Percentiles rank a stretch among this genome's conserved stretches.
Conservation (phyloP, 176 grass and related monocot genomes). For the Phoenix dactylifera region DNA sequence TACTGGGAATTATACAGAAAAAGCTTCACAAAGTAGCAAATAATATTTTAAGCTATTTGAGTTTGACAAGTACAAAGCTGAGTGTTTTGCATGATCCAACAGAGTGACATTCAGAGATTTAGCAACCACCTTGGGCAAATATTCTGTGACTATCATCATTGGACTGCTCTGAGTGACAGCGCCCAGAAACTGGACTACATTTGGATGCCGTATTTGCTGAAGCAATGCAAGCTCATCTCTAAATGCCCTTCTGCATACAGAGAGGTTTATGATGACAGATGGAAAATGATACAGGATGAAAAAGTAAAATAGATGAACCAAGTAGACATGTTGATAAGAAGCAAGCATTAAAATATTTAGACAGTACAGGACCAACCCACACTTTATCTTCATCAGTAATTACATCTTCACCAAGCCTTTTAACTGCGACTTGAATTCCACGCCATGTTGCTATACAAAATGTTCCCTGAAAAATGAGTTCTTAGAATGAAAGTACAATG, state of each 20-base stretch:
- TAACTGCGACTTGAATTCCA: constrained; percentile 84
- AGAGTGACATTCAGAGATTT: neutral
- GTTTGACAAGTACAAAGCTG: neutral
- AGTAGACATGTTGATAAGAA: constrained; percentile 11
- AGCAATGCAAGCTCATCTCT: constrained; percentile 87
- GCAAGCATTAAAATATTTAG: constrained; percentile 16
- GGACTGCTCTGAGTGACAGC: constrained; percentile 96
- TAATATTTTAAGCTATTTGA: no score
- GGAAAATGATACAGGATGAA: neutral
- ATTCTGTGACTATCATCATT: constrained; percentile 99
- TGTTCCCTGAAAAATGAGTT: constrained; percentile 57
- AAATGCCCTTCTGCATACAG: constrained; percentile 56
- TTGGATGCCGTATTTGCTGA: constrained; percentile 91
- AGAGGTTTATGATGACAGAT: constrained; percentile 24
- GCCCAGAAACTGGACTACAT: constrained; percentile 96
- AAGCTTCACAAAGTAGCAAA: no score
- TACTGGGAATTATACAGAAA: no score
- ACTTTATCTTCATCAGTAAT: constrained; percentile 80
- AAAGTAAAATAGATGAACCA: neutral
- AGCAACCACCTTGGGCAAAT: constrained; percentile 78
- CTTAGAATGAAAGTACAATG: no score
- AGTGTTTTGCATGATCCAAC: no score
- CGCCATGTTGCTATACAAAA: constrained; percentile 84
- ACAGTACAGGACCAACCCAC: constrained; percentile 56
- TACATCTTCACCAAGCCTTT: constrained; percentile 80